Conservation (phyloP, 257 asterid species). For the Solanum dulcamara region DNA sequence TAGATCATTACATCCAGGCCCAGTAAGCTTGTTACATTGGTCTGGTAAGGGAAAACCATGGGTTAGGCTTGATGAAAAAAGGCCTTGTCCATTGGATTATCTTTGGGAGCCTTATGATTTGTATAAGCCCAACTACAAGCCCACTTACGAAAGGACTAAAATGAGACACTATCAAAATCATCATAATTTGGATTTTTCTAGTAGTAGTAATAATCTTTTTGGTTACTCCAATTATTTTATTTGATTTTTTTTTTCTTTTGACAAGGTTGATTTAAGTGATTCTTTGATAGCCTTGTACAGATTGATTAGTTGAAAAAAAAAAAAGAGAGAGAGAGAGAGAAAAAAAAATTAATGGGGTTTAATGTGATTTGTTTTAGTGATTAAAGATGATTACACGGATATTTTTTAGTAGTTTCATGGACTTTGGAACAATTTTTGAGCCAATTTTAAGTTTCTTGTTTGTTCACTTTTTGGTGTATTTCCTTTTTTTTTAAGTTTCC, state of each 20-base stretch:
- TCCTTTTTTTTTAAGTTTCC: neutral
- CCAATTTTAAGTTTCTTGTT: neutral
- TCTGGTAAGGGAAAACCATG: conserved; percentile 81
- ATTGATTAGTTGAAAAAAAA: conserved; percentile 4
- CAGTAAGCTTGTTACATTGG: conserved; percentile 75
- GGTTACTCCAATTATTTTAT: conserved; percentile 30
- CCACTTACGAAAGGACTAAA: conserved; percentile 5
- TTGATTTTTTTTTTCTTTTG: conserved; percentile 9
- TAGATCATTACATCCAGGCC: conserved; percentile 66
- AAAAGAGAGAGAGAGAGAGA: neutral
- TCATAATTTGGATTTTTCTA: neutral
- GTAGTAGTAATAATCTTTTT: conserved; percentile 13
- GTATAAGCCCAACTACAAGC: conserved; percentile 29
- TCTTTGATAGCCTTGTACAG: conserved; percentile 46
- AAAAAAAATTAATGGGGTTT: neutral
- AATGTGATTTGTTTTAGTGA: neutral
- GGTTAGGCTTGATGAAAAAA: conserved; percentile 57
- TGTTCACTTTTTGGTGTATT: neutral
- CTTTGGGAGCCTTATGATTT: conserved; percentile 70
- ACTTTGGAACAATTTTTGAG: conserved; percentile 25
- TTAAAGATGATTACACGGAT: neutral
- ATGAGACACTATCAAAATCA: conserved; percentile 8
- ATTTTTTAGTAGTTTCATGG: conserved; percentile 8
- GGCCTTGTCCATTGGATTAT: conserved; percentile 66
- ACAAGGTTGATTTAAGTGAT: conserved; percentile 7